Conservation (phyloP, 768 basidiomycete species). For the Neoboletus subvelutipes region DNA sequence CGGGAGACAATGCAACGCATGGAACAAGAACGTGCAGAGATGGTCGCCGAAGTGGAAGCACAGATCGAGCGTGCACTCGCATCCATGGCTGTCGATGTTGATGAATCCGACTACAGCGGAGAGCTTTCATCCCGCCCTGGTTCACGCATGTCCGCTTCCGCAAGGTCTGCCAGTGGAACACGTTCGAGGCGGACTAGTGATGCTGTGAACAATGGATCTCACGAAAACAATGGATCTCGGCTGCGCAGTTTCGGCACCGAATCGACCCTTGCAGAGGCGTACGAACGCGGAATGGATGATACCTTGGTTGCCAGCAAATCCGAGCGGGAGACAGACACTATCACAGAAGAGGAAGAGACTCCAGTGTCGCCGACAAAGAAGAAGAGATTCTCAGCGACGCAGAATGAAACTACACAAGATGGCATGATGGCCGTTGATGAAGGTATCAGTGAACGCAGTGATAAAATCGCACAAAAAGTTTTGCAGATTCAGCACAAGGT, state of each 20-base stretch:
- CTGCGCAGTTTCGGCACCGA: constrained; percentile 77
- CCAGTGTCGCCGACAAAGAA: constrained; percentile 47
- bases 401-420: constrained; percentile 63
- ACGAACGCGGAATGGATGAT: constrained; percentile 45
- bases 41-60: constrained; percentile 92
- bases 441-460: constrained; percentile 80
- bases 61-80: constrained; percentile 86
- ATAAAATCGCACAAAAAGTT: constrained; percentile 86
- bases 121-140: constrained; percentile 59
- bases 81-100: constrained; percentile 78
- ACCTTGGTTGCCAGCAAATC: constrained; percentile 35
- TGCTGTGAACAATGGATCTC: constrained; percentile 42
- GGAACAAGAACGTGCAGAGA: constrained; percentile 83
- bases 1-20: constrained; percentile 80
- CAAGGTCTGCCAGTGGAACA: constrained; percentile 42
- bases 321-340: constrained; percentile 51
- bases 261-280: constrained; percentile 74
- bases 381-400: constrained; percentile 79
- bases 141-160: constrained; percentile 63
- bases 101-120: constrained; percentile 67
- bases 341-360: constrained; percentile 56
- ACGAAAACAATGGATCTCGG: constrained; percentile 32
- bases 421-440: constrained; percentile 87
- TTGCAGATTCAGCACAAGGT: constrained; percentile 91
- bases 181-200: constrained; percentile 65